Evolutionary conservation across 805 yeast genomes (phyloP).

Genomic region (Nadsonia fulvescens): DNA sequence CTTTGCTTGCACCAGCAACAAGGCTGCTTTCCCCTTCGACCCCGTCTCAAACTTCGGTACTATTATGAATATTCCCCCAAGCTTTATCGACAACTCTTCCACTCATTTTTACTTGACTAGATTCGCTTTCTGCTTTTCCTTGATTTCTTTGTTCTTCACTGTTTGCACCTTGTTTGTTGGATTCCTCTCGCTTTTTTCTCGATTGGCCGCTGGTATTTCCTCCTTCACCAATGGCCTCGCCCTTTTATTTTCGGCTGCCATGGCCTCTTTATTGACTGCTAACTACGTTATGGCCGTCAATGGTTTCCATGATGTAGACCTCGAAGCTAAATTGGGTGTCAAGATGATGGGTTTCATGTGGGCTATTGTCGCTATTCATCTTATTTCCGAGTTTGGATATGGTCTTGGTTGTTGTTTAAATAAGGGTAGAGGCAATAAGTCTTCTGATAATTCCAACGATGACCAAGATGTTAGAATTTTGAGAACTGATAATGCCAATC

Average conservation of each 20-base stretch:
- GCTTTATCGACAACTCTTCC: constrained; percentile 30
- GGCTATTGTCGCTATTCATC: constrained; percentile 27
- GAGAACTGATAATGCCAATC: too few species aligned
- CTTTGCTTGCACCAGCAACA: constrained; percentile 31
- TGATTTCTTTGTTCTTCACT: constrained; percentile 39
- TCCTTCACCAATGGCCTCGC: constrained; percentile 13
- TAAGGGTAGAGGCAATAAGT: constrained; percentile 3
- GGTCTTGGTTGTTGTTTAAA: constrained; percentile 11
- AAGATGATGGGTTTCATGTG: constrained; percentile 42
- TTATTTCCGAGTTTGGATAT: constrained; percentile 16
- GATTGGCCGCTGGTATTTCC: constrained; percentile 14
- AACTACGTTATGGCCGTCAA: constrained; percentile 49
- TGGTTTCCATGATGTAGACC: constrained; percentile 29
- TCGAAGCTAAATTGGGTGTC: constrained; percentile 12
- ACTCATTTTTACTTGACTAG: constrained; percentile 48
- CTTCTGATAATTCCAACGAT: too few species aligned
- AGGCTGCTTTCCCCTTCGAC: constrained; percentile 73
- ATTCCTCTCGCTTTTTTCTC: constrained; percentile 11
- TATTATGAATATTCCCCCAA: constrained; percentile 31
- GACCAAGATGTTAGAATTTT: too few species aligned
- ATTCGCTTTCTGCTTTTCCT: constrained; percentile 45
- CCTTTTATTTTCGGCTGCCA: constrained; percentile 22
- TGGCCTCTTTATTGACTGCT: constrained; percentile 53
- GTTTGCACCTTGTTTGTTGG: constrained; percentile 26
- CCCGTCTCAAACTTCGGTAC: constrained; percentile 60